Conservation (phyloP, 495 filamentous ascomycete genomes). For the Podospora pseudocomata region DNA sequence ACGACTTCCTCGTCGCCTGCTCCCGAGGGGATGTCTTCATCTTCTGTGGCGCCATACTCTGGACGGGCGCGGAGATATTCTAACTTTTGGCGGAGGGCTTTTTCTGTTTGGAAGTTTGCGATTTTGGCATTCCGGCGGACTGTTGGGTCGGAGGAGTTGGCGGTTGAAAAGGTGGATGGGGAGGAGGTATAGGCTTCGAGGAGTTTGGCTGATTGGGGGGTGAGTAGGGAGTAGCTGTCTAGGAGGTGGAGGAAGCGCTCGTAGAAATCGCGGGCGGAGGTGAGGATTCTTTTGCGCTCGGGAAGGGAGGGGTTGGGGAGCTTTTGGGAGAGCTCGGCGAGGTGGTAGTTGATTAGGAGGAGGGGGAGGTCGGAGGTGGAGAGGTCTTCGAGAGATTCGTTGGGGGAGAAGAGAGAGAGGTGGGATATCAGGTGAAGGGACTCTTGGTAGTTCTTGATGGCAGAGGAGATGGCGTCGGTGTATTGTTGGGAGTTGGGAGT, state of each 20-base stretch:
- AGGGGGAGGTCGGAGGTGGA: conserved; percentile 79
- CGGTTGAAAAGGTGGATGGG: conserved; percentile 64
- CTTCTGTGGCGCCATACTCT: conserved; percentile 32
- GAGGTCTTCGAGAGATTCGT: conserved; percentile 87
- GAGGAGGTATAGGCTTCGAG: conserved; percentile 66
- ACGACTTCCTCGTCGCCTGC: conserved; percentile 69
- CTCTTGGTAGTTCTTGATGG: conserved; percentile 67
- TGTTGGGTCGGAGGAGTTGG: conserved; percentile 61
- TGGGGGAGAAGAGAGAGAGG: conserved; percentile 80
- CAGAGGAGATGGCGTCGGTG: conserved; percentile 60
- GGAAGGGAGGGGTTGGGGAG: conserved; percentile 50
- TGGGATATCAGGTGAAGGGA: conserved; percentile 64
- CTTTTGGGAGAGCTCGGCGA: conserved; percentile 36
- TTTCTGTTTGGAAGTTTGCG: conserved; percentile 77
- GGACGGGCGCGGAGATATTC: conserved; percentile 49
- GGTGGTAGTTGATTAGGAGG: conserved; percentile 36
- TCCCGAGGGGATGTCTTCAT: conserved; percentile 69
- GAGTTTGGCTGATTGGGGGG: conserved; percentile 61
- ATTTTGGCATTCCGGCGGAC: conserved; percentile 79
- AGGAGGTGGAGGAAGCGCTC: conserved; percentile 72
- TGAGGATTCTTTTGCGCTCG: conserved; percentile 62
- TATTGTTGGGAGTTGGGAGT: conserved; percentile 58
- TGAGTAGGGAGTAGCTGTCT: conserved; percentile 74
- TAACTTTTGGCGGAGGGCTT: conserved; percentile 77
- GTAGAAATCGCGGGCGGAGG: conserved; percentile 60